Conservation (phyloP, 257 asterid genomes). For the Plantago major region DNA sequence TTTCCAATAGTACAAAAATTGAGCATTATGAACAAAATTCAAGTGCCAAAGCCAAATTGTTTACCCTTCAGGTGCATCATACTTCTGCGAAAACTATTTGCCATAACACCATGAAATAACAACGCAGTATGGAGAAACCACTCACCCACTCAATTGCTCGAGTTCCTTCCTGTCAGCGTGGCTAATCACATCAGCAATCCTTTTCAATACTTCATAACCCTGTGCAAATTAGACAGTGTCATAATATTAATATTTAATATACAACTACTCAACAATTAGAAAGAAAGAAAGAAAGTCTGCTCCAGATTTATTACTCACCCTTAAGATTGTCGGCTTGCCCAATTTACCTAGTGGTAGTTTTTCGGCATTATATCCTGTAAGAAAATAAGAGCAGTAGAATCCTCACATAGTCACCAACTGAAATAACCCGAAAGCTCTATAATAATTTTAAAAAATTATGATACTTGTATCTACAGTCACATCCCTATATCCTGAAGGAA, state of each 20-base stretch:
- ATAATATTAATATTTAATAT: neutral
- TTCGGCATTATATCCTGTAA: conserved; percentile 87
- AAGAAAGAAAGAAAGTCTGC: neutral
- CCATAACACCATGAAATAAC: conserved; percentile 1
- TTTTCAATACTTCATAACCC: conserved; percentile 91
- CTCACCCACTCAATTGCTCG: conserved; percentile 80
- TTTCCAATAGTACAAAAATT: conserved; percentile 15
- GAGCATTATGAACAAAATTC: conserved; percentile 1
- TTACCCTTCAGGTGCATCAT: too few relatives aligned
- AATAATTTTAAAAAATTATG: neutral
- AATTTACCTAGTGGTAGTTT: conserved; percentile 89
- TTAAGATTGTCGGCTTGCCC: conserved; percentile 84
- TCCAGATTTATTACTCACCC: conserved; percentile 43
- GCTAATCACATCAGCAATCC: conserved; percentile 71
- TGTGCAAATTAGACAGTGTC: conserved; percentile 20
- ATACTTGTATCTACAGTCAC: neutral
- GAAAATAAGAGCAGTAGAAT: conserved; percentile 17
- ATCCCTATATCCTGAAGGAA: neutral
- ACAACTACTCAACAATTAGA: conserved; percentile 10
- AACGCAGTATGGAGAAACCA: neutral
- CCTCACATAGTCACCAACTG: neutral
- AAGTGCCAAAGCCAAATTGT: too few relatives aligned
- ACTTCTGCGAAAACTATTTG: neutral
- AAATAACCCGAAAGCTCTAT: too few relatives aligned
- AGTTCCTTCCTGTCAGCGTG: conserved; percentile 56